Percentiles rank a stretch among this genome's conserved stretches.
Evolutionary conservation across 148 eudicot genomes (phyloP).

Genomic region (Vaccinium darrowii): DNA sequence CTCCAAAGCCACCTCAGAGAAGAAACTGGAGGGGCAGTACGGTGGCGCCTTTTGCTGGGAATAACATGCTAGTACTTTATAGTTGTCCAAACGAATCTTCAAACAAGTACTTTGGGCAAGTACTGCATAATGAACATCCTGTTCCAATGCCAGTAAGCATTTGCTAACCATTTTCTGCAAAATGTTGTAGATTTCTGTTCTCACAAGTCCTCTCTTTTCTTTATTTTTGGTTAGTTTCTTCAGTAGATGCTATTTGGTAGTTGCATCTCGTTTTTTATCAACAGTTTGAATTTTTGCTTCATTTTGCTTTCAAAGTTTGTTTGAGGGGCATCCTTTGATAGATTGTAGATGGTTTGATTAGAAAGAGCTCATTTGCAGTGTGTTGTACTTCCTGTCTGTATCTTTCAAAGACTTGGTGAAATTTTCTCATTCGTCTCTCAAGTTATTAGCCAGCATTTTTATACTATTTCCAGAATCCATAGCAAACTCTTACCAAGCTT

Average conservation of each 20-base stretch:
- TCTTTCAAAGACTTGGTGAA: not conserved
- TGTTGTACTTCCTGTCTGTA: not conserved
- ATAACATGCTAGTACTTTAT: slow-evolving; percentile 82
- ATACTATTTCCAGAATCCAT: not conserved
- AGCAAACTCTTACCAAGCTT: not conserved
- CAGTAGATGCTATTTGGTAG: not conserved
- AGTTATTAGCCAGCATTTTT: not conserved
- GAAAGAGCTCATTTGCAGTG: not conserved
- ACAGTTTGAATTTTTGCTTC: not conserved
- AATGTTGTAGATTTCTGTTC: not conserved
- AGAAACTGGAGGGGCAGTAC: slow-evolving; percentile 81
- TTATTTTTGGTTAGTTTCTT: not conserved
- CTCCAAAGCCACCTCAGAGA: slow-evolving; percentile 79
- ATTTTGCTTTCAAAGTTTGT: not conserved
- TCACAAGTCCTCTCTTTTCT: not conserved
- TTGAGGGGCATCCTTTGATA: not conserved
- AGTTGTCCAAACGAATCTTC: slow-evolving; percentile 60
- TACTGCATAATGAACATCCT: slow-evolving; percentile 89
- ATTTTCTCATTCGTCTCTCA: not conserved
- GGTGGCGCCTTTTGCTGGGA: slow-evolving; percentile 91
- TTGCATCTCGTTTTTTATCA: not conserved
- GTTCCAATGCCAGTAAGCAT: slow-evolving; percentile 76
- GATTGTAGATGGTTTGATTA: slow-evolving; percentile 2
- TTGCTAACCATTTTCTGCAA: not conserved
- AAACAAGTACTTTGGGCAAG: slow-evolving; percentile 81